A percentile compares a stretch with the other conserved stretches of the same genome.
These are phyloP conservation scores for Paecilomyces dactylethromorphus DNA, from an alignment of 2,329 filamentous ascomycete genomes.

Conservation along the genomic window DNA sequence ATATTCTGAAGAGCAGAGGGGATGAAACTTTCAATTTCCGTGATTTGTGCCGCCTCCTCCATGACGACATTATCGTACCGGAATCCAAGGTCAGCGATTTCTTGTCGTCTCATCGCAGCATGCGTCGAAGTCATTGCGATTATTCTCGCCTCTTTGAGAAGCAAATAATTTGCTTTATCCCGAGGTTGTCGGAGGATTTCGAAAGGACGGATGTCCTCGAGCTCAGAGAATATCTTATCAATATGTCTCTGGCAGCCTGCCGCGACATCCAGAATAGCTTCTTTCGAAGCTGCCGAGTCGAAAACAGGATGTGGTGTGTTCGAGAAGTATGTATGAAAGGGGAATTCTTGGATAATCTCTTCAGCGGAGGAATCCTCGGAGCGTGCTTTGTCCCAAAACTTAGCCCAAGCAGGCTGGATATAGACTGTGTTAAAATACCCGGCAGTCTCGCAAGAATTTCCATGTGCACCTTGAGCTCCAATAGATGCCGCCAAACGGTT, in stretches of 20 bases:
- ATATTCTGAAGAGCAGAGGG: slow-evolving; percentile 86
- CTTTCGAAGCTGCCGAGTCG: slow-evolving; percentile 57
- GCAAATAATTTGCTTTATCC: slow-evolving; percentile 92
- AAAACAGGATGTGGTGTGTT: slow-evolving; percentile 85
- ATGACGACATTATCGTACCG: slow-evolving; percentile 97
- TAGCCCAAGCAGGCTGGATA: slow-evolving; percentile 78
- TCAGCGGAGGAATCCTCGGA: slow-evolving; percentile 51
- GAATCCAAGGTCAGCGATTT: slow-evolving; percentile 88
- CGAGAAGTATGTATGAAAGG: slow-evolving; percentile 81
- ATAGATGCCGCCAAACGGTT: slow-evolving; percentile 79
- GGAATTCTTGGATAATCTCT: slow-evolving; percentile 68
- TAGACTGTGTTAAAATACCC: slow-evolving; percentile 95
- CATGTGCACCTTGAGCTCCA: slow-evolving; percentile 84
- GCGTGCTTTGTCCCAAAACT: slow-evolving; percentile 64
- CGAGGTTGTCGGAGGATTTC: slow-evolving; percentile 83
- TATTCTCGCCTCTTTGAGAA: slow-evolving; percentile 93
- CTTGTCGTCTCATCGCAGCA: slow-evolving; percentile 85
- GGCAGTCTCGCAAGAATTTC: slow-evolving; percentile 91
- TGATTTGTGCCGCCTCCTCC: slow-evolving; percentile 98
- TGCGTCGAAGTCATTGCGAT: slow-evolving; percentile 99
- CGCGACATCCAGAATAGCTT: slow-evolving; percentile 66
- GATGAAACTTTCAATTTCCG: slow-evolving; percentile 94
- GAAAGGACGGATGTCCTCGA: slow-evolving; percentile 90
- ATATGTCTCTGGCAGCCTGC: slow-evolving; percentile 85
- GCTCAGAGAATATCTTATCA: slow-evolving; percentile 79